These are phyloP conservation scores for Ganoderma lingzhi DNA, from an alignment of 1,284 basidiomycete species.

Conservation along the genomic window DNA sequence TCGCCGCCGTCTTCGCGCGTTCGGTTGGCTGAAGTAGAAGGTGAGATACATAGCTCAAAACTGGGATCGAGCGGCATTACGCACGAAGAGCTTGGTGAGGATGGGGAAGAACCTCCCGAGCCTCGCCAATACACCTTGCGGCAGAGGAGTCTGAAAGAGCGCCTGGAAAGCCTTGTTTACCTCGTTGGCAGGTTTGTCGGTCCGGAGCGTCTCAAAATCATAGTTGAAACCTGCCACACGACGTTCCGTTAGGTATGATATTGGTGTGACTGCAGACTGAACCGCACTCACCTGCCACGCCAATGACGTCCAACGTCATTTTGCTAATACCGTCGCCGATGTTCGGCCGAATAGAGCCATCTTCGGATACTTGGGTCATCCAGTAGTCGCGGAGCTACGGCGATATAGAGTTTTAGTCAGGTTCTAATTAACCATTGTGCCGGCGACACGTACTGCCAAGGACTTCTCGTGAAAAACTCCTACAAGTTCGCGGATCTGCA, in stretches of 20 bases:
- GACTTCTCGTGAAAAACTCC: constrained; percentile 63
- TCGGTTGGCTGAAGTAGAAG: constrained; percentile 42
- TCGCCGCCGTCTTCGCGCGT: constrained; percentile 29
- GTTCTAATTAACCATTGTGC: not conserved
- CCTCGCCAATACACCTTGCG: not conserved
- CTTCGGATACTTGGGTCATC: constrained; percentile 25
- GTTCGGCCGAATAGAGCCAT: constrained; percentile 40
- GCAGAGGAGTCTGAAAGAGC: constrained; percentile 19
- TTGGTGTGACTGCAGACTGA: not conserved
- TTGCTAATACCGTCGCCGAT: constrained; percentile 51
- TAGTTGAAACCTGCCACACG: constrained; percentile 56
- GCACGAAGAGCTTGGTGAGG: constrained; percentile 9
- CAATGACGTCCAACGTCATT: constrained; percentile 60
- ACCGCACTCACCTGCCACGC: constrained; percentile 51
- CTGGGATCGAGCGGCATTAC: not conserved
- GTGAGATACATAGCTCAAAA: not conserved
- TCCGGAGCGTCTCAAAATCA: constrained; percentile 50
- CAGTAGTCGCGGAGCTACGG: constrained; percentile 42
- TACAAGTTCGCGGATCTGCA: constrained; percentile 62
- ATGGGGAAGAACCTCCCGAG: constrained; percentile 17
- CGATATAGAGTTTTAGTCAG: not conserved
- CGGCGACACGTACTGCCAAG: constrained; percentile 44
- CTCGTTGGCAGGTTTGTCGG: constrained; percentile 43
- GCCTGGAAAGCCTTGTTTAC: constrained; percentile 49
- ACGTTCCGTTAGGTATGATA: not conserved